Percentiles rank a stretch among this genome's conserved stretches.
Evolutionary conservation across 1,284 basidiomycete species (phyloP).

Genomic region (Cryptococcus deneoformans): DNA sequence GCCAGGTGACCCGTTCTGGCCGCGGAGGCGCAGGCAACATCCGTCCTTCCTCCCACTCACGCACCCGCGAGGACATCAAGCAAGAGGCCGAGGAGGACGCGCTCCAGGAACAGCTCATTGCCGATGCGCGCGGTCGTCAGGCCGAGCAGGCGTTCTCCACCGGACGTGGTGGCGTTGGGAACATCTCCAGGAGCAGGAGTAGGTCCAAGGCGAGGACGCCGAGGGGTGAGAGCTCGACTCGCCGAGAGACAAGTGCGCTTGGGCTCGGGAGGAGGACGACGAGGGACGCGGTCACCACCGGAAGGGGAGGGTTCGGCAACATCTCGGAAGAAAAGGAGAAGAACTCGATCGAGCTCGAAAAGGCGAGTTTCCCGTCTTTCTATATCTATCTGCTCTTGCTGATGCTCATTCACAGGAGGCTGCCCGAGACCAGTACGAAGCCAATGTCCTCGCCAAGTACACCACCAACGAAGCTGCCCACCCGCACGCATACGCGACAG

Average conservation of each 20-base stretch:
- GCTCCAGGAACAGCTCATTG: slow-evolving; percentile 41
- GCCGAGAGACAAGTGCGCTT: slow-evolving; percentile 6
- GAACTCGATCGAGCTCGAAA: slow-evolving; percentile 29
- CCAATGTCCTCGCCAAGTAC: slow-evolving; percentile 33
- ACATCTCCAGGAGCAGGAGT: slow-evolving; percentile 31
- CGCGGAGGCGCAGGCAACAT: slow-evolving; percentile 51
- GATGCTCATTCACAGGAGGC: slow-evolving; percentile 10
- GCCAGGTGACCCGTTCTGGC: slow-evolving; percentile 44
- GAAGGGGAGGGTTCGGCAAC: slow-evolving; percentile 49
- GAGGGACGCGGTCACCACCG: slow-evolving; percentile 8
- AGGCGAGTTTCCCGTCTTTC: slow-evolving; percentile 12
- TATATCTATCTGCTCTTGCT: not conserved
- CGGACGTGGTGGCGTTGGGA: slow-evolving; percentile 49
- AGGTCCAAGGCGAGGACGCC: slow-evolving; percentile 19
- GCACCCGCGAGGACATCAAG: slow-evolving; percentile 28
- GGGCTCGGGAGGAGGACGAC: slow-evolving; percentile 1
- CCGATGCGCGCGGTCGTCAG: slow-evolving; percentile 45
- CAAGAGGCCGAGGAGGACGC: slow-evolving; percentile 41
- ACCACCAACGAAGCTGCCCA: slow-evolving; percentile 29
- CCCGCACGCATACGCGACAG: slow-evolving; percentile 33
- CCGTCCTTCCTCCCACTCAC: slow-evolving; percentile 35
- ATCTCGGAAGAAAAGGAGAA: slow-evolving; percentile 39
- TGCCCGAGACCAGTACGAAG: slow-evolving; percentile 33
- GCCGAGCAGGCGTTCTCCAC: slow-evolving; percentile 38
- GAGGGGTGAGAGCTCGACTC: not conserved